Evolutionary conservation across 139 green algal genomes (phyloP), one percentile per base, ranked within the genome.

Genomic region (Pseudopediastrum boryanum): DNA sequence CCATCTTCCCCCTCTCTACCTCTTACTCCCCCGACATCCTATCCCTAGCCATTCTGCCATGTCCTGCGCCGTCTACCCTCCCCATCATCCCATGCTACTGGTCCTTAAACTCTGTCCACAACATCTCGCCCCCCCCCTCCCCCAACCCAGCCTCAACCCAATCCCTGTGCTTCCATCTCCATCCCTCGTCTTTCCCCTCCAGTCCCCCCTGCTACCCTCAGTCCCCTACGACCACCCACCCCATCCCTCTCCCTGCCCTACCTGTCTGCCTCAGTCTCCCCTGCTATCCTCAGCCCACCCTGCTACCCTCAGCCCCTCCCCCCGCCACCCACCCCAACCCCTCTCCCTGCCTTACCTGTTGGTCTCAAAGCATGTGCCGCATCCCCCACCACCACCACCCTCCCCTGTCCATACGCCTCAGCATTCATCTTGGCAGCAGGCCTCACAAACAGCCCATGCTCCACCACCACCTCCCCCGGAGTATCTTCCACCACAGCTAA

Each of bases 361-460:
- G 83, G 83, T 4, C 79, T 51, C 27, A 83, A 62, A 4, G 83
- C 71, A 36, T 87, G 83, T 39, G 83, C 83, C 42, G 83, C 83
- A 66, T 84, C 83, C 35, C 83, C 77, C 4, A 87, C 41, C 12
- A 84, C 38, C 6, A 79, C 77, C 42, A 87, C 77, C 25, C 71
- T 61, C 12, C 72, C 72, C 39, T 31, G 50, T 33, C 83, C 83
- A 41, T 73, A 84, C 21, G 29, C 29, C 23, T 59, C 52, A 41
- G 56, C 27, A 21, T 19, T 36, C 41, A 82, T 36, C 27, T 70
- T 13, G 42, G 54, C 41, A 27, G 56, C 7, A 25, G 77, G 71
- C 5, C 82, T 36, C 48, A 76, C 77, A 54, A 77, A 86, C 2
- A 86, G 36, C 13, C 74, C 82, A 23, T 86, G 82, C 69, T 86